phyloP scores from a whole-genome alignment of 2,329 filamentous ascomycete species.

The Lachnellula hyalina region DNA sequence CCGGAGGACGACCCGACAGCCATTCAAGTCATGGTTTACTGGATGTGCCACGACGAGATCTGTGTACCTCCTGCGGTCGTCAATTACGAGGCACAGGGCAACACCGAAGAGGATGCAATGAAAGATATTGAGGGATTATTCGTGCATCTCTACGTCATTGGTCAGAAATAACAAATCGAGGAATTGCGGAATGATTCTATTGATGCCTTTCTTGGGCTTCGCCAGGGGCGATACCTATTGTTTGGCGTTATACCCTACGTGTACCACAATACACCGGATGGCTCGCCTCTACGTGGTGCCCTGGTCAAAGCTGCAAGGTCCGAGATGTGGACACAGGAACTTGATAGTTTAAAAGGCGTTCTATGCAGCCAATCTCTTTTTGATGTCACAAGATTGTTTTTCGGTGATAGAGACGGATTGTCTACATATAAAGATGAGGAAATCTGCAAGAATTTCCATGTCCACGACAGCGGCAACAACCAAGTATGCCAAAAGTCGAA shows the following conservation, averaged over 20 bases:
- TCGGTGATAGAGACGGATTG: neutral
- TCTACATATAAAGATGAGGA: neutral
- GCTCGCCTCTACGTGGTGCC: neutral
- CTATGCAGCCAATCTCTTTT: neutral
- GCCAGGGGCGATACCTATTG: too few species aligned
- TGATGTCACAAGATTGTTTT: neutral
- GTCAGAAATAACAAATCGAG: slow-evolving; percentile 8
- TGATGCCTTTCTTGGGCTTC: neutral
- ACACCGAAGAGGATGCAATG: too few species aligned
- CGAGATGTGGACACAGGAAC: neutral
- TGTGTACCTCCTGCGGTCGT: neutral
- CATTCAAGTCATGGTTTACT: slow-evolving; percentile 7
- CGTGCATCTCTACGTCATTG: slow-evolving; percentile 8
- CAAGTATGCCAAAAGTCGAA: too few species aligned
- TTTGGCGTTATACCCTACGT: neutral
- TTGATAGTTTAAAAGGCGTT: neutral
- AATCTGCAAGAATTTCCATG: neutral
- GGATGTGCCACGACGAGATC: slow-evolving; percentile 11
- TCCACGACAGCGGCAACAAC: neutral
- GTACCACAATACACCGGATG: neutral
- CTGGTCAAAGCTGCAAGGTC: neutral
- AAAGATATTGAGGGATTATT: neutral
- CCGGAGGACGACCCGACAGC: slow-evolving; percentile 4
- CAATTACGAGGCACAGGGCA: too few species aligned
- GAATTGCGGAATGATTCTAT: slow-evolving; percentile 7